Evolutionary conservation across 805 yeast species (phyloP).

Genomic region (Candida nonsorbophila): DNA sequence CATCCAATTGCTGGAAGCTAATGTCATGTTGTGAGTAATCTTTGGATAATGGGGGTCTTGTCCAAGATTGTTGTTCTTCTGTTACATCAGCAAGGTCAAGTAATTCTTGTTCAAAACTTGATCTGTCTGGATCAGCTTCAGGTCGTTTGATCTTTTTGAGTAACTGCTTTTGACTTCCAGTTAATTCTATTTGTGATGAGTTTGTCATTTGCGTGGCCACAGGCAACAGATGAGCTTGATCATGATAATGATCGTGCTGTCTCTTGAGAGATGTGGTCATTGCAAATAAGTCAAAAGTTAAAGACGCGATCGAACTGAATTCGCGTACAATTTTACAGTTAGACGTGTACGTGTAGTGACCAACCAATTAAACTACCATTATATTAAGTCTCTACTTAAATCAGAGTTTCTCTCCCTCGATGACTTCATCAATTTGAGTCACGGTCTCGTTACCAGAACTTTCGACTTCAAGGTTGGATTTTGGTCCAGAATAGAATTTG

Average conservation of each 20-base stretch:
- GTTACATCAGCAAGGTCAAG: conserved; percentile 28
- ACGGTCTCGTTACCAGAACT: too few relatives aligned
- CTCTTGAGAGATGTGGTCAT: conserved; percentile 4
- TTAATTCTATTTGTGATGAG: conserved; percentile 18
- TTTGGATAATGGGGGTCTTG: conserved; percentile 52
- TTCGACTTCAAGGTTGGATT: conserved; percentile 15
- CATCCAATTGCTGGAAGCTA: conserved; percentile 88
- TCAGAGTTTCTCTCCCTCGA: too few relatives aligned
- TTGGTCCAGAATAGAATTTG: conserved; percentile 55
- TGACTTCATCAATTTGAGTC: too few relatives aligned
- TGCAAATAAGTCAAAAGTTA: too few relatives aligned
- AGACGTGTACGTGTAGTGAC: too few relatives aligned
- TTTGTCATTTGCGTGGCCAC: conserved; percentile 17
- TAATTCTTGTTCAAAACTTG: conserved; percentile 37
- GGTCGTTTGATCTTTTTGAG: conserved; percentile 31
- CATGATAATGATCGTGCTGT: conserved; percentile 1
- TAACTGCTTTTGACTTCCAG: conserved; percentile 21
- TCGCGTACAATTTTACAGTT: too few relatives aligned
- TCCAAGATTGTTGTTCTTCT: conserved; percentile 36
- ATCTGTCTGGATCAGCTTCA: conserved; percentile 25
- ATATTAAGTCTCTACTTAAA: too few relatives aligned
- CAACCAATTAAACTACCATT: too few relatives aligned
- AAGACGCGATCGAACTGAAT: too few relatives aligned
- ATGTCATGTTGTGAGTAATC: conserved; percentile 54
- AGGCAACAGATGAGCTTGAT: conserved; percentile 29